phyloP scores from a whole-genome alignment of 345 rosid genomes.

The Garcia nutans region DNA sequence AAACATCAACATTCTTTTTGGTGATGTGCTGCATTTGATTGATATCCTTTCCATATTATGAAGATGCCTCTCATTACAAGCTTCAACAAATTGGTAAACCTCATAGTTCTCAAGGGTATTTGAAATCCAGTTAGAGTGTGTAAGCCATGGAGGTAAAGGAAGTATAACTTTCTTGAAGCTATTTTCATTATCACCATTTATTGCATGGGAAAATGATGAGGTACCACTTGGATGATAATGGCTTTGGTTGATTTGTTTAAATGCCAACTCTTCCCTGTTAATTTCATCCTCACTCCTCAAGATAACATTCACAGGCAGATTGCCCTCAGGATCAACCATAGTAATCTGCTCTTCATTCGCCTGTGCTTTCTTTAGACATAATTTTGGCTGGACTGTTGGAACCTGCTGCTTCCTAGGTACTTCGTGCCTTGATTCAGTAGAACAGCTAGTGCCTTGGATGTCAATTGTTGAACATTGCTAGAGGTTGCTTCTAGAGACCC shows the following conservation, averaged over 20 bases:
- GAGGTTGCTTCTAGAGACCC: neutral
- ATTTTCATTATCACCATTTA: neutral
- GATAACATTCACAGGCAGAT: too few relatives aligned
- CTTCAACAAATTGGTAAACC: conserved; percentile 7
- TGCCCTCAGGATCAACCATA: neutral
- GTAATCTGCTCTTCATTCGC: neutral
- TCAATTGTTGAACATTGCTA: too few relatives aligned
- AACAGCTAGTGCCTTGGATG: neutral
- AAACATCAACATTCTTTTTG: neutral
- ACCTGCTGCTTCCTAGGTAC: neutral
- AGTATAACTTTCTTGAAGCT: neutral
- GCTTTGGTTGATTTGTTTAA: too few relatives aligned
- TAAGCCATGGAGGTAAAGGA: neutral
- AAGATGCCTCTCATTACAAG: neutral
- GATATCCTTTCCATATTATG: conserved; percentile 12
- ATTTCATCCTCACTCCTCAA: too few relatives aligned
- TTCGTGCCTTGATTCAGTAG: neutral
- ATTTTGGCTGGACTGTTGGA: too few relatives aligned
- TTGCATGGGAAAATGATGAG: neutral
- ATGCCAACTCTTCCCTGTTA: too few relatives aligned
- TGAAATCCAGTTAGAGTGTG: neutral
- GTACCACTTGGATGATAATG: neutral
- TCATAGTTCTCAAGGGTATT: neutral
- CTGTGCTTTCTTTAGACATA: neutral
- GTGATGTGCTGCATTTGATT: neutral